These are phyloP conservation scores for Naganishia albida DNA, from an alignment of 1,284 basidiomycete genomes.

Conservation along the genomic window DNA sequence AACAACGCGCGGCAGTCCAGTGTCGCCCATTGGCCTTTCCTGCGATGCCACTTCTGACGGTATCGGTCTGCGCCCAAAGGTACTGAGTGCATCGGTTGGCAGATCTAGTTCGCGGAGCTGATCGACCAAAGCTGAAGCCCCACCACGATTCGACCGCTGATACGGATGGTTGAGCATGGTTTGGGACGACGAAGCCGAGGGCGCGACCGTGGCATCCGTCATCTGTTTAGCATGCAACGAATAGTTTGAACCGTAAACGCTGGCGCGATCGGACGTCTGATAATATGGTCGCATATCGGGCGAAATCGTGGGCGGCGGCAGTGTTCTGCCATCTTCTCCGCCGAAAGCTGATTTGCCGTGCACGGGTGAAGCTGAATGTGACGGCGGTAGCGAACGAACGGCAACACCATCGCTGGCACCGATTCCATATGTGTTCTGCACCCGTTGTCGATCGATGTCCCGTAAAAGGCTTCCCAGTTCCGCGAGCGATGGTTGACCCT, in stretches of 20 bases:
- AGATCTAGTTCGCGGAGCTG: conserved; percentile 54
- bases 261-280: conserved; percentile 20
- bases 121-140: conserved; percentile 50
- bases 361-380: conserved; percentile 58
- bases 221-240: conserved; percentile 1
- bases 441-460: conserved; percentile 30
- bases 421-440: conserved; percentile 32
- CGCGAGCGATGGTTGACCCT: conserved; percentile 47
- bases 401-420: conserved; percentile 49
- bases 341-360: conserved; percentile 42
- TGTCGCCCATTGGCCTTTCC: conserved; percentile 2
- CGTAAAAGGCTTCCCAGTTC: conserved; percentile 25
- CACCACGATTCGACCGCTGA: conserved; percentile 32
- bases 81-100: conserved; percentile 53
- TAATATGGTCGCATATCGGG: conserved; percentile 28
- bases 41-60: conserved; percentile 21
- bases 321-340: conserved; percentile 48
- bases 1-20: conserved; percentile 11
- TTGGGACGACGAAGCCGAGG: conserved; percentile 25
- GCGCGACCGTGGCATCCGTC: background rate
- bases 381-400: conserved; percentile 63
- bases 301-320: conserved; percentile 45
- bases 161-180: conserved; percentile 25
- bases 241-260: conserved; percentile 12
- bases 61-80: conserved; percentile 47